Conservation (phyloP, 2,329 filamentous ascomycete species). For the Lasiodiplodia hormozganensis region DNA sequence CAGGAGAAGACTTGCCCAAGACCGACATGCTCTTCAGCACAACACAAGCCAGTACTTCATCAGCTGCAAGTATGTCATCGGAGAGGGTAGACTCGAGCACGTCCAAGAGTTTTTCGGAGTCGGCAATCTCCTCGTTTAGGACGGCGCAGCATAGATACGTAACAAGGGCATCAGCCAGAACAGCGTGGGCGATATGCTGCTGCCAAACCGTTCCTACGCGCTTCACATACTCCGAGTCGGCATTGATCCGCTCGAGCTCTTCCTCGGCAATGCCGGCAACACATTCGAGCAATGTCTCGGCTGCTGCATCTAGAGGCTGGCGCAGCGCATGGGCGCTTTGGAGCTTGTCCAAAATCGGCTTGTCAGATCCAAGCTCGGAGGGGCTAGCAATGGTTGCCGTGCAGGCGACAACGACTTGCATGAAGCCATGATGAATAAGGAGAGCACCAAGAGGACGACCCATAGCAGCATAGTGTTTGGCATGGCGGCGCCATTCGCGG, state of each 20-base stretch:
- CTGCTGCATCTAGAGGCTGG: constrained; percentile 34
- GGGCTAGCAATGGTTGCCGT: constrained; percentile 76
- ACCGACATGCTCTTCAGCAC: constrained; percentile 84
- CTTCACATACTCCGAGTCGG: constrained; percentile 86
- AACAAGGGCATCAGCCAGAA: constrained; percentile 82
- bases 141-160: constrained; percentile 86
- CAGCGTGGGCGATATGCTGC: constrained; percentile 82
- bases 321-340: constrained; percentile 35
- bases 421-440: constrained; percentile 87
- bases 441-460: constrained; percentile 88
- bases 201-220: constrained; percentile 81
- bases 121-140: constrained; percentile 80
- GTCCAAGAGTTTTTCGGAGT: constrained; percentile 76
- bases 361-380: constrained; percentile 63
- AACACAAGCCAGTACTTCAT: constrained; percentile 76
- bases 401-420: constrained; percentile 80
- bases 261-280: constrained; percentile 78
- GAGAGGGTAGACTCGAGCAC: constrained; percentile 87
- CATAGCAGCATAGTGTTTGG: constrained; percentile 80
- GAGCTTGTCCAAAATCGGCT: constrained; percentile 76
- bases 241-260: constrained; percentile 86
- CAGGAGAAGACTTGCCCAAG: constrained; percentile 75
- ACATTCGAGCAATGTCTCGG: constrained; percentile 53
- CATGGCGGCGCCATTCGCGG: constrained; percentile 86
- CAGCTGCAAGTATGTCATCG: constrained; percentile 82